These are phyloP conservation scores for Microbotryum violaceum DNA, from an alignment of 1,284 basidiomycete genomes.

Conservation along the genomic window DNA sequence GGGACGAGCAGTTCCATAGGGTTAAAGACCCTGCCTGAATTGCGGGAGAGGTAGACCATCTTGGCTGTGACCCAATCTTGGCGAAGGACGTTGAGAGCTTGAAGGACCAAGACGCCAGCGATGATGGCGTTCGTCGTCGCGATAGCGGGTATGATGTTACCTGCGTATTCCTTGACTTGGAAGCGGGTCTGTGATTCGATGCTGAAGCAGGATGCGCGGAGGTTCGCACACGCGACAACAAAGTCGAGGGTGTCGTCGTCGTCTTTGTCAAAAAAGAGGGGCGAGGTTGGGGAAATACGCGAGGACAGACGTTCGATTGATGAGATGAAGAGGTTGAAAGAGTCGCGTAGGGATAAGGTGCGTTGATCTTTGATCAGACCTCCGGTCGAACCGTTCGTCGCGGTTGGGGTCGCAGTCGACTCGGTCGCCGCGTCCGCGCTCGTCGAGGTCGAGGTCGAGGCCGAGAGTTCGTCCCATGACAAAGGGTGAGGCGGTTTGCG, in stretches of 20 bases:
- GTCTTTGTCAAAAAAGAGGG: constrained; percentile 92
- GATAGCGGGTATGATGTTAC: constrained; percentile 98
- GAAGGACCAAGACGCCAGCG: constrained; percentile 85
- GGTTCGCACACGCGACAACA: constrained; percentile 86
- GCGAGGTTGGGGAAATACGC: constrained; percentile 59
- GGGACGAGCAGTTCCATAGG: constrained; percentile 50
- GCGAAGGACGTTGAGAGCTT: constrained; percentile 70
- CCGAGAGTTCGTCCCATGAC: constrained; percentile 64
- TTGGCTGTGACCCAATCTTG: constrained; percentile 27
- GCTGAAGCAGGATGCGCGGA: constrained; percentile 80
- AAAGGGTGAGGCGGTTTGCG: constrained; percentile 77
- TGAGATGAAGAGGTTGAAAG: constrained; percentile 67
- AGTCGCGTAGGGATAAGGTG: constrained; percentile 65
- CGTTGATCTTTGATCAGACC: constrained; percentile 69
- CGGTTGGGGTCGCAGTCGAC: constrained; percentile 25
- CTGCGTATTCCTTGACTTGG: constrained; percentile 99
- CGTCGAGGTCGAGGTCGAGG: constrained; percentile 50
- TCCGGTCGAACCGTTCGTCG: constrained; percentile 8
- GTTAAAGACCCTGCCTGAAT: constrained; percentile 46
- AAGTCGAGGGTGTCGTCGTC: constrained; percentile 96
- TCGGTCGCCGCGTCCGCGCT: constrained; percentile 35
- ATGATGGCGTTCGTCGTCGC: constrained; percentile 98
- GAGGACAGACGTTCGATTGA: constrained; percentile 70
- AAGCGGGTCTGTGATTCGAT: constrained; percentile 86
- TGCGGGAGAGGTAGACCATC: constrained; percentile 33